phyloP scores from a whole-genome alignment of 2,329 filamentous ascomycete species.

The Torrubiella hemipterigena region DNA sequence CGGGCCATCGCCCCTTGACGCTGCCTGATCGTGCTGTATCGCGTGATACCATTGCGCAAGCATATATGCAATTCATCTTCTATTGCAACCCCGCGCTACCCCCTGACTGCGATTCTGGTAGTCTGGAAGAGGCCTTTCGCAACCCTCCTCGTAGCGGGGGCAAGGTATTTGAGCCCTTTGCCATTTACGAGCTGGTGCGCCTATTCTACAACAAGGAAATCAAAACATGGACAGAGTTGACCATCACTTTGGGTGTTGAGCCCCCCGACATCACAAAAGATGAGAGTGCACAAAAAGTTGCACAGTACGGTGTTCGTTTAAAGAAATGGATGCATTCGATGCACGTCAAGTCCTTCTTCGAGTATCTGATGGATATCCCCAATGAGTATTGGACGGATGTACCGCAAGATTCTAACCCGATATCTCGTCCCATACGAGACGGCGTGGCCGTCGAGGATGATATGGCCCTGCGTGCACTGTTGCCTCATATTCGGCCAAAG shows the following conservation, averaged over 20 bases:
- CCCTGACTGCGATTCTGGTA: slow-evolving; percentile 53
- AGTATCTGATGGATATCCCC: slow-evolving; percentile 67
- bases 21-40: slow-evolving; percentile 59
- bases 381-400: slow-evolving; percentile 74
- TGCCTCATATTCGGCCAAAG: slow-evolving; percentile 62
- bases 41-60: slow-evolving; percentile 62
- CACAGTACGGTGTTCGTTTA: slow-evolving; percentile 84
- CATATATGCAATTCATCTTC: slow-evolving; percentile 75
- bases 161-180: slow-evolving; percentile 71
- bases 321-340: slow-evolving; percentile 98
- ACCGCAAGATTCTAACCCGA: slow-evolving; percentile 50
- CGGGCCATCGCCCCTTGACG: slow-evolving; percentile 12
- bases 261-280: slow-evolving; percentile 71
- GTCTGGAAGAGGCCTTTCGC: slow-evolving; percentile 64
- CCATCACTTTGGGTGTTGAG: slow-evolving; percentile 77
- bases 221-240: slow-evolving; percentile 86
- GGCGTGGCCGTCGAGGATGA: slow-evolving; percentile 81
- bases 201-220: slow-evolving; percentile 73
- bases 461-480: slow-evolving; percentile 69
- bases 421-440: slow-evolving; percentile 57
- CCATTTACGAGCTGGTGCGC: slow-evolving; percentile 65
- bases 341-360: slow-evolving; percentile 91
- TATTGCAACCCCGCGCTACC: slow-evolving; percentile 77
- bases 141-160: slow-evolving; percentile 77
- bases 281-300: slow-evolving; percentile 84